Percentiles rank a stretch among this genome's conserved stretches.
These are phyloP conservation scores for Termitomyces sp. DNA, from an alignment of 768 basidiomycete species.

Conservation along the genomic window DNA sequence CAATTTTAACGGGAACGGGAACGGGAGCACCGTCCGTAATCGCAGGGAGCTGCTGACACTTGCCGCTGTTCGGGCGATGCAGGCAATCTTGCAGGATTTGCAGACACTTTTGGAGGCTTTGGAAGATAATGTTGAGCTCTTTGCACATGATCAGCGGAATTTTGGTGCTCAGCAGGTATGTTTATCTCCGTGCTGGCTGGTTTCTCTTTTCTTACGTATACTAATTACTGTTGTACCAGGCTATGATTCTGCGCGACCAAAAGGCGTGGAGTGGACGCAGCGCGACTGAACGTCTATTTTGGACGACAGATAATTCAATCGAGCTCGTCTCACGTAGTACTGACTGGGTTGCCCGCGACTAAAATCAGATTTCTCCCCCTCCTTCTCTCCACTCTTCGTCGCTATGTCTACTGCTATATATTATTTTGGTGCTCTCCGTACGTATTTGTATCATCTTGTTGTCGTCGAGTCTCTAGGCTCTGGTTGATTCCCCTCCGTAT, in stretches of 20 bases:
- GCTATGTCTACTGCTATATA: constrained; percentile 10
- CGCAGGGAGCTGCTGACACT: constrained; percentile 77
- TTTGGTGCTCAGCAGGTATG: constrained; percentile 95
- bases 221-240: constrained; percentile 40
- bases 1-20: constrained; percentile 27
- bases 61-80: constrained; percentile 74
- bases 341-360: constrained; percentile 83
- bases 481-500: background rate
- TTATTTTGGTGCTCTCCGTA: constrained; percentile 15
- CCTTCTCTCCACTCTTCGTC: background rate
- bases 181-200: background rate
- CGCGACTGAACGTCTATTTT: constrained; percentile 89
- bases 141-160: constrained; percentile 91
- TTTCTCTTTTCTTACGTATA: background rate
- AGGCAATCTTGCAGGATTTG: constrained; percentile 83
- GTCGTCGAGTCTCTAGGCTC: constrained; percentile 6
- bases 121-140: constrained; percentile 87
- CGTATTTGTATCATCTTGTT: constrained; percentile 17
- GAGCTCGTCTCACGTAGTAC: constrained; percentile 82
- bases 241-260: constrained; percentile 94
- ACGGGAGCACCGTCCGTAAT: constrained; percentile 57
- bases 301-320: constrained; percentile 88
- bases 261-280: constrained; percentile 93
- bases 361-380: constrained; percentile 6
- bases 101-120: constrained; percentile 84